Conservation (phyloP, 306 rosid species). For the Quercus dentata region DNA sequence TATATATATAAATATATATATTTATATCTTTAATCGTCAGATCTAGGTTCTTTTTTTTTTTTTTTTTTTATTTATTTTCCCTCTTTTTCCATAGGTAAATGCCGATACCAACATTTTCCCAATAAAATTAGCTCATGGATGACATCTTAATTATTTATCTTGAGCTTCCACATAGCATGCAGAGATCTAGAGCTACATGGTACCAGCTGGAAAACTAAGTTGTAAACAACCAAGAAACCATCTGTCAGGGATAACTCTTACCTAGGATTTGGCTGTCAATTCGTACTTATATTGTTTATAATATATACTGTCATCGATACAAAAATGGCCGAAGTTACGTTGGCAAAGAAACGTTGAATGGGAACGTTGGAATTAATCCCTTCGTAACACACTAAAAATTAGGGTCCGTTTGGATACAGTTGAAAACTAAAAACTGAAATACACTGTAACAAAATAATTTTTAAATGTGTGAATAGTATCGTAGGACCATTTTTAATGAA, state of each 20-base stretch:
- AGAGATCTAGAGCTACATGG: not conserved
- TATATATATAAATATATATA: no score
- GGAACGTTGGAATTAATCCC: no score
- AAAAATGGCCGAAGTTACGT: not conserved
- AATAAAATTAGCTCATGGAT: not conserved
- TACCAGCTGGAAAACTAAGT: not conserved
- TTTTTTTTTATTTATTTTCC: no score
- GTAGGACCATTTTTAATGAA: no score
- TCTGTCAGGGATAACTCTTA: not conserved
- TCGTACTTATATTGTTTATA: not conserved
- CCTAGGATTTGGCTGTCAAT: not conserved
- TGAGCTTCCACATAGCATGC: conserved; percentile 24
- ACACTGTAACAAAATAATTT: no score
- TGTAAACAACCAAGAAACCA: not conserved
- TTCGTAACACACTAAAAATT: no score
- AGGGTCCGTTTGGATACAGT: no score
- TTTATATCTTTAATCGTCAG: no score
- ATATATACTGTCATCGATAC: not conserved
- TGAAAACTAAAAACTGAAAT: no score
- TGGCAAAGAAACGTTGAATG: no score
- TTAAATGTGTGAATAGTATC: no score
- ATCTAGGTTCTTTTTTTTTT: no score
- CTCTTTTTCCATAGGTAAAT: not conserved
- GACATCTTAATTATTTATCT: not conserved
- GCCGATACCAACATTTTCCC: not conserved